Percentiles rank a stretch among this genome's conserved stretches.
These are phyloP conservation scores for Escallonia herrerae DNA, from an alignment of 129 eudicot genomes.

Conservation along the genomic window DNA sequence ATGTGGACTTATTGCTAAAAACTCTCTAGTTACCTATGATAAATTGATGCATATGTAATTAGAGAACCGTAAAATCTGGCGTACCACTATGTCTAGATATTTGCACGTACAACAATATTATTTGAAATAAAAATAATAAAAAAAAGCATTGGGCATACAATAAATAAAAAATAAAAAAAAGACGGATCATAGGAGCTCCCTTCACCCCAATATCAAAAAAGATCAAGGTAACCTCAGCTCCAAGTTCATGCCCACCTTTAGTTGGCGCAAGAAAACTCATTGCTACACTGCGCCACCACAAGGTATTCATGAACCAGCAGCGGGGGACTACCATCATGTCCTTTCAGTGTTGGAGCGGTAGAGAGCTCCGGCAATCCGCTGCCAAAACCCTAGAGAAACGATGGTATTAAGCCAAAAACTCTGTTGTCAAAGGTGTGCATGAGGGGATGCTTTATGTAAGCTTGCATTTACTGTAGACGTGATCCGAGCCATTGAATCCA, in stretches of 20 bases:
- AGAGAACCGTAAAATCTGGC: no score
- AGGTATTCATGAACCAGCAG: slow-evolving; percentile 28
- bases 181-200: slow-evolving; percentile 35
- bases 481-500: slow-evolving; percentile 17
- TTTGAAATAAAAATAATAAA: no score
- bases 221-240: slow-evolving; percentile 18
- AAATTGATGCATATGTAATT: no score
- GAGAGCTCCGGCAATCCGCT: slow-evolving; percentile 26
- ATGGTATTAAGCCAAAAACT: neutral
- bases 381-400: neutral
- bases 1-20: no score
- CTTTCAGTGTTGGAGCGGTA: slow-evolving; percentile 25
- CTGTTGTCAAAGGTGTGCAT: neutral
- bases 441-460: slow-evolving; percentile 26
- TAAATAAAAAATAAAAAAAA: no score
- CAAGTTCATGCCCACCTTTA: slow-evolving; percentile 24
- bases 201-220: slow-evolving; percentile 49
- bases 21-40: no score
- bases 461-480: neutral
- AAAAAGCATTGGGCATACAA: neutral
- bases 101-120: no score
- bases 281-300: slow-evolving; percentile 10
- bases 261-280: slow-evolving; percentile 13
- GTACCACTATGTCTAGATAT: no score
- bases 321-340: slow-evolving; percentile 11